Base-by-base conservation (phyloP, 371 early-diverging fungal species). In the Actinomucor elegans region DNA sequence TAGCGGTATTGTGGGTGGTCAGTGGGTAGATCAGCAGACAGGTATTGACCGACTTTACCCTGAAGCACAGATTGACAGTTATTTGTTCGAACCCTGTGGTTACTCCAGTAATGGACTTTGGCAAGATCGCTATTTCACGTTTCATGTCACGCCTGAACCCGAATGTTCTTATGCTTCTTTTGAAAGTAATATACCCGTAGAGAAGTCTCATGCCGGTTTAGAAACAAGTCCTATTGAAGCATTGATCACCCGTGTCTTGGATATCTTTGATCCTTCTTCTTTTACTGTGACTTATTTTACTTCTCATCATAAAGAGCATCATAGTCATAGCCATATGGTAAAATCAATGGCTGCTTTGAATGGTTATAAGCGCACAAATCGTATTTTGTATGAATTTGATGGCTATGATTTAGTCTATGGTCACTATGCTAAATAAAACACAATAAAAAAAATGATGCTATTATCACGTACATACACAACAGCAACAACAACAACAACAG, bases 111-210 rank as follows among this genome's bases (percentile, higher is more conserved):
- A 97, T 63, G 95, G 90, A 4, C 68, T 96, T n/a, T 82, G 80
- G 54, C 71, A 77, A 11, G 87, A 82, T 33, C 81, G 89, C 55
- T 97, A 96, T 72, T 96, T 83, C 66, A 94, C 91, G n/a, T 88
- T 95, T 67, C 97, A 97, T 61, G 96, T 97, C n/a, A 97, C 97
- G n/a, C 97, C 97, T n/a, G 97, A 97, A 71, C 86, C 82, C 18
- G 75, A 82, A 56, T 97, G 94, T 85, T 95, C 96, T n/a, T 97
- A 96, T 63, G 97, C 97, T 31, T 92, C 92, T 34, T 95, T 97
- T 66, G 97, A 97, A 74, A 92, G 94, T 42, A 94, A 91, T 61
- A 82, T 94, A 45, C 89, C 94, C 12, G 80, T 88, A 26, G 51
- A 61, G 24, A 46, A 61, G 8, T 62, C 76, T 9, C 67, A 68